Base-by-base conservation (phyloP, 2,329 filamentous ascomycete species). In the Alternaria infectoria region DNA sequence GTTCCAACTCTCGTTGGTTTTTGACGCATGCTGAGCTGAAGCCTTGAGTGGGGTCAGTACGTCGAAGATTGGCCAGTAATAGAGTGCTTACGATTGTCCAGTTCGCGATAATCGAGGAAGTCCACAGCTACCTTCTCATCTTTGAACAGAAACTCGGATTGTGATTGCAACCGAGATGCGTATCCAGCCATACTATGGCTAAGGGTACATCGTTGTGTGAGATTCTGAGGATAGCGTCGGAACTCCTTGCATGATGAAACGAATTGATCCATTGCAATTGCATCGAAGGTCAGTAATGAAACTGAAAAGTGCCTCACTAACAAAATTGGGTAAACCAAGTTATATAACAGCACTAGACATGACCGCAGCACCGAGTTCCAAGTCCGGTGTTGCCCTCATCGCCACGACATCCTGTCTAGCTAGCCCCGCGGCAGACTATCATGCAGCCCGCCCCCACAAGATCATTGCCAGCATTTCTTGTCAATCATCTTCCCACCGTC, bases 371-470 rank as follows among this genome's bases (percentile, higher is more conserved):
- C 45, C 45, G 21, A 47, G 45, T 47, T 15, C 44, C 44, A 1
- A 47, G 44, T 47, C 45, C 45, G 21, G 21, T 47, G 45, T 47
- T n/a, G 45, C 45, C 45, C 21, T 47, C 12, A 47, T 17, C 23
- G 51, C 11, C 55, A 69, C 64, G 21, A 47, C 5, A 10, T 47
- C 45, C 45, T 47, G 21, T n/a, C 23, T 13, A 46, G 44, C 23
- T 15, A 47, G 23, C 45, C 45, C 45, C 23, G 21, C 45, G 13
- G 13, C 23, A 23, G 8, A 47, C 23, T 2, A 30, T 1, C 32
- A n/a, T 36, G 32, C 32, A 36, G 32, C 32, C 32, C 13, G 32
- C 32, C 32, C 32, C 32, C 32, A 36, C 32, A n/a, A 36, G 13
- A 36, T 36, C 13, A 7, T 3, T 15, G 13, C 32, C 32, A 36